phyloP scores from a whole-genome alignment of 2,329 filamentous ascomycete genomes.

The Zasmidium angulare region DNA sequence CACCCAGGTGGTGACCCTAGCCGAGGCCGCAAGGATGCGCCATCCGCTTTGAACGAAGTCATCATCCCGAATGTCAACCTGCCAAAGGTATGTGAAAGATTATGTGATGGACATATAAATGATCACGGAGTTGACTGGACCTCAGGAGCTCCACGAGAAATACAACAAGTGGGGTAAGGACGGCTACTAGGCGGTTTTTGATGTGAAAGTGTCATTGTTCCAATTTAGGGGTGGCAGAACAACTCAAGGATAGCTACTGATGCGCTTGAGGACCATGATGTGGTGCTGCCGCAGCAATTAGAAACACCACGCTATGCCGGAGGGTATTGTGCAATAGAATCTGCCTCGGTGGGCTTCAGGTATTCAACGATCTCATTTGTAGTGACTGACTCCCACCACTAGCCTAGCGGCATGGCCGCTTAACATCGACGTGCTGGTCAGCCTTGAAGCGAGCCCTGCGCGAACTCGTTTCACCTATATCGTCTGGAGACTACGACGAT shows the following conservation, averaged over 20 bases:
- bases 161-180: slow-evolving; percentile 99
- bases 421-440: too few species aligned
- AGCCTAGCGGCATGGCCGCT: background rate
- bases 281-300: background rate
- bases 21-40: slow-evolving; percentile 79
- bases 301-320: background rate
- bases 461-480: too few species aligned
- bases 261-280: too few species aligned
- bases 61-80: slow-evolving; percentile 91
- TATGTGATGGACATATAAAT: background rate
- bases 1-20: slow-evolving; percentile 78
- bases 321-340: background rate
- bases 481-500: too few species aligned
- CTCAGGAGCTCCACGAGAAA: slow-evolving; percentile 83
- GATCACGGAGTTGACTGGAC: background rate
- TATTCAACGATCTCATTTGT: background rate
- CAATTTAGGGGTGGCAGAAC: too few species aligned
- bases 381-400: background rate
- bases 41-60: slow-evolving; percentile 91
- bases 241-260: too few species aligned
- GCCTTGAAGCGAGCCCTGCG: too few species aligned
- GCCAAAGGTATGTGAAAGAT: slow-evolving; percentile 67
- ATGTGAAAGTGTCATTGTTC: too few species aligned
- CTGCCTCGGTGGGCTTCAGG: background rate
- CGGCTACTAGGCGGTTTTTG: slow-evolving; percentile 60